These are phyloP conservation scores for Phytophthora aleatoria DNA, from an alignment of 352 stramenopile genomes.

Conservation along the genomic window DNA sequence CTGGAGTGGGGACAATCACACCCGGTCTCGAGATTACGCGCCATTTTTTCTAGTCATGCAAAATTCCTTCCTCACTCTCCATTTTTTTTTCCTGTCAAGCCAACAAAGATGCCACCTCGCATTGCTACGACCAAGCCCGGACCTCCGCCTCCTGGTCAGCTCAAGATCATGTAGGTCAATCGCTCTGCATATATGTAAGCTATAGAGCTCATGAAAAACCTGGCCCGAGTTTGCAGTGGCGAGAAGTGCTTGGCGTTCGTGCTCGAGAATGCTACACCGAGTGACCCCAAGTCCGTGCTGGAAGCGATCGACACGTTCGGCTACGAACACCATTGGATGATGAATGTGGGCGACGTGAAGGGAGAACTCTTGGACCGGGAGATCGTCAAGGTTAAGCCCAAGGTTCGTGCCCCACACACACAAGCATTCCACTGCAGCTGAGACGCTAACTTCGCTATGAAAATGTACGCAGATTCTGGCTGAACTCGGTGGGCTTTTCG, in stretches of 20 bases:
- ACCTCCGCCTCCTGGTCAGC: constrained; percentile 14
- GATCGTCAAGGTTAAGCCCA: constrained; percentile 39
- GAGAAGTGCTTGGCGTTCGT: constrained; percentile 40
- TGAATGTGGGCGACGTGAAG: constrained; percentile 53
- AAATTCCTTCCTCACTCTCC: too few relatives aligned
- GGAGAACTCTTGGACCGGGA: constrained; percentile 45
- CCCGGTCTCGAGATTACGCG: constrained; percentile 6
- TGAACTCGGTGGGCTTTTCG: constrained; percentile 44
- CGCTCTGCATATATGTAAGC: too few relatives aligned
- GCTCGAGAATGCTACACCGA: constrained; percentile 26
- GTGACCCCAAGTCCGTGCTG: constrained; percentile 42
- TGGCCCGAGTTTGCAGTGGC: constrained; percentile 4
- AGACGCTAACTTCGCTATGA: too few relatives aligned
- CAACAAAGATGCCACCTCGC: constrained; percentile 19
- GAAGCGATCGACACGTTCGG: constrained; percentile 47
- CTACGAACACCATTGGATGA: constrained; percentile 42
- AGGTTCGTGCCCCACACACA: constrained; percentile 6
- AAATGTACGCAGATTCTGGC: constrained; percentile 30
- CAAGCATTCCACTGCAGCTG: too few relatives aligned
- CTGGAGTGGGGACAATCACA: constrained; percentile 7
- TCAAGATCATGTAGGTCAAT: constrained; percentile 24
- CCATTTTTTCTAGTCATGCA: too few relatives aligned
- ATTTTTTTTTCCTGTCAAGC: too few relatives aligned
- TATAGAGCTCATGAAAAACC: too few relatives aligned
- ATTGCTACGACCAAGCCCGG: constrained; percentile 31